These are phyloP conservation scores for Dothidotthia symphoricarpi DNA, from an alignment of 2,329 filamentous ascomycete genomes.

Conservation along the genomic window DNA sequence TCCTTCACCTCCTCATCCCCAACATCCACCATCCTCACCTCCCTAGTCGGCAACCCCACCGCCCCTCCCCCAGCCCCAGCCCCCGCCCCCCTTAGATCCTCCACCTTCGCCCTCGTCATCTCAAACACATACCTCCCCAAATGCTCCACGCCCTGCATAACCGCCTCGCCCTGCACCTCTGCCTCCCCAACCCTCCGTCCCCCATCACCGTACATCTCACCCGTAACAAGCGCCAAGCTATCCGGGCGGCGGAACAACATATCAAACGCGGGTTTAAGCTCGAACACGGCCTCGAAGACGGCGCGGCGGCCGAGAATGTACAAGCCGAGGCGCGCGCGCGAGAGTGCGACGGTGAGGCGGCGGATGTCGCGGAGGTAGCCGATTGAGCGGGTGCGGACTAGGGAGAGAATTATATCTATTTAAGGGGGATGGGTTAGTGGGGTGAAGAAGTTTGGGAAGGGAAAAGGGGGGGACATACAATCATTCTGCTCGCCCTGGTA, in stretches of 20 bases:
- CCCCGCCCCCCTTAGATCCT: constrained; percentile 50
- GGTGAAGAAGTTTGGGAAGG: neutral
- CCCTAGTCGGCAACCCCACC: constrained; percentile 36
- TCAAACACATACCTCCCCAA: constrained; percentile 94
- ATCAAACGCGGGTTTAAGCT: constrained; percentile 83
- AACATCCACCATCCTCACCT: constrained; percentile 38
- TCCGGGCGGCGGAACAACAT: constrained; percentile 73
- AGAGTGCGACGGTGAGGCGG: constrained; percentile 89
- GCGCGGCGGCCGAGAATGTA: constrained; percentile 87
- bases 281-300: constrained; percentile 85
- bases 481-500: constrained; percentile 99
- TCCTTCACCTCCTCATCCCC: constrained; percentile 23
- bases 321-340: constrained; percentile 83
- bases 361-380: constrained; percentile 93
- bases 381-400: constrained; percentile 82
- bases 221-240: constrained; percentile 76
- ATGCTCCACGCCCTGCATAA: constrained; percentile 91
- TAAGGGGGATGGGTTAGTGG: constrained; percentile 38
- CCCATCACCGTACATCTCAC: constrained; percentile 76
- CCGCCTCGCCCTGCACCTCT: constrained; percentile 52
- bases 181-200: constrained; percentile 46
- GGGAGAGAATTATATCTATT: constrained; percentile 90
- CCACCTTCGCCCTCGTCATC: constrained; percentile 77
- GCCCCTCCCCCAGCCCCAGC: constrained; percentile 32
- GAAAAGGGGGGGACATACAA: constrained; percentile 61